Evolutionary conservation across 2,329 filamentous ascomycete genomes (phyloP), one percentile per base, ranked within the genome.

Genomic region (Aspergillus pseudotamarii): DNA sequence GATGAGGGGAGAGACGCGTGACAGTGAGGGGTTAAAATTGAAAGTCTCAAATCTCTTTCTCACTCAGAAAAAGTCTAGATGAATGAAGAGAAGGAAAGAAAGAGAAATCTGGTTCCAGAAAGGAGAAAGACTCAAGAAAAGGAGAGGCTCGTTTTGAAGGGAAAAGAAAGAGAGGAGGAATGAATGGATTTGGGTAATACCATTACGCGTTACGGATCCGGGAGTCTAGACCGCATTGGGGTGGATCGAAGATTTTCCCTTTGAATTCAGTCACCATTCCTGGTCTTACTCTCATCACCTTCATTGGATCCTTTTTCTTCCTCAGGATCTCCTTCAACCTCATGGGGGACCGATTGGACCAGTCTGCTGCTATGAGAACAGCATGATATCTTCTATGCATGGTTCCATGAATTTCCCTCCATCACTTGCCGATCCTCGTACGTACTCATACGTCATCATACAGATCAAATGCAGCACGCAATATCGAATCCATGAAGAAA

Each of bases 151-250:
- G 23, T 55, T 53, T 61, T 55, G 58, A 43, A 23, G 21, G 21
- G 34, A 21, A 51, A 41, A 41, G 43, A 57, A 38, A 61, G 11
- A 19, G 53, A 58, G 43, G 45, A 60, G 57, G 63, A 53, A 30
- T 14, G 41, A 58, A 46, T 50, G 28, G 10, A 48, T 19, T 21
- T 28, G 26, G n/a, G 50, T 53, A 32, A 10, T 53, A 26, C 21
- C 23, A 11, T 50, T 50, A 28, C 23, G 23, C 48, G 28, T 51
- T 51, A 51, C 28, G 14, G 16, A n/a, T n/a, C 48, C 48, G 32
- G 38, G 48, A 56, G 51, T 48, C 57, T 48, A 58, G 57, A 36
- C 57, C 57, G 57, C 28, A 58, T 58, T 58, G 16, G 57, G 48
- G 48, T 51, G 48, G 48, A 51, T 51, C 48, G 23, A 16, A 16